A percentile compares a stretch with the other conserved stretches of the same genome.
Conservation (phyloP, 306 rosid genomes). For the Prunus padus region DNA sequence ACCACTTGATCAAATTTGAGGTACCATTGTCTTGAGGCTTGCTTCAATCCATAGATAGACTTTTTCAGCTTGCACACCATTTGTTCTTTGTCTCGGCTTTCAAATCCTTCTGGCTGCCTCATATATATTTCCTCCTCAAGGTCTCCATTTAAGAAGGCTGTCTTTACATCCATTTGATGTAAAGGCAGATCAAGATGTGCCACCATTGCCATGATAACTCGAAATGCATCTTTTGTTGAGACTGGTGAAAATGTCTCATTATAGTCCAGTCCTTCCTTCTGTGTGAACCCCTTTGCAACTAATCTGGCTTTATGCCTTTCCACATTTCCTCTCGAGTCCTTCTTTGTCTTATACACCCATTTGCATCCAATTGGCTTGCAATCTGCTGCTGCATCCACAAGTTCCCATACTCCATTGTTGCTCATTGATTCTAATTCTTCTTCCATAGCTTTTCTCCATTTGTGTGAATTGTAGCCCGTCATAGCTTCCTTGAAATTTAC, state of each 20-base stretch:
- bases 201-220: too few relatives aligned
- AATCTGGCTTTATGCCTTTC: too few relatives aligned
- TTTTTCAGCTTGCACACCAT: not conserved
- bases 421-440: not conserved
- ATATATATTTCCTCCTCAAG: not conserved
- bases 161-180: too few relatives aligned
- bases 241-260: too few relatives aligned
- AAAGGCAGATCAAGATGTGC: too few relatives aligned
- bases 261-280: too few relatives aligned
- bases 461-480: not conserved
- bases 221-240: not conserved
- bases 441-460: not conserved
- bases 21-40: not conserved
- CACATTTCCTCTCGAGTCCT: not conserved
- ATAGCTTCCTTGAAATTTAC: not conserved
- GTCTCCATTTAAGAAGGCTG: too few relatives aligned
- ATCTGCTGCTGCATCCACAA: not conserved
- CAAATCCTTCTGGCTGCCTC: too few relatives aligned
- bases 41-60: not conserved
- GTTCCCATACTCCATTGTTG: accelerated
- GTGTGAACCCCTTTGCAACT: not conserved
- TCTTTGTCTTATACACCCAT: not conserved
- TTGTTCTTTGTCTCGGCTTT: not conserved
- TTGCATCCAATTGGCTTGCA: not conserved
- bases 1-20: not conserved